Percentiles rank a stretch among this genome's conserved stretches.
Evolutionary conservation across 148 eudicot genomes (phyloP).

Genomic region (Vaccinium vitisidaea): DNA sequence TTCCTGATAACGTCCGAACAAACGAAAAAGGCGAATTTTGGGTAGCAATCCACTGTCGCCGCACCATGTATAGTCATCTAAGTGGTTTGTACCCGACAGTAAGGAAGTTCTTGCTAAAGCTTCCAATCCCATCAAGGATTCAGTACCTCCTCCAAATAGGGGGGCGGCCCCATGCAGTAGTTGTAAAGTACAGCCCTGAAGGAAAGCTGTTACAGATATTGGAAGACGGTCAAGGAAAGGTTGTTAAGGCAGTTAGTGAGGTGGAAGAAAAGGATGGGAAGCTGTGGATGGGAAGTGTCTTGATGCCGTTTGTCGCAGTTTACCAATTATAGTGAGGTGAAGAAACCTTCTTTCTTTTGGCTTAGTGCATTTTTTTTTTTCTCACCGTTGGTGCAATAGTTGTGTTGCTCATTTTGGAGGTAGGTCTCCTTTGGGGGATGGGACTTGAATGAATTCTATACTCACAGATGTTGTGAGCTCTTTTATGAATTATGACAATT

Average conservation of each 20-base stretch:
- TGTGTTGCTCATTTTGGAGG: slow-evolving; percentile 1
- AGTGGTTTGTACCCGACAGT: slow-evolving; percentile 43
- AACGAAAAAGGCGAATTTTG: slow-evolving; percentile 77
- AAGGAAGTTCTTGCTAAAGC: slow-evolving; percentile 52
- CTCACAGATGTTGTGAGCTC: background rate
- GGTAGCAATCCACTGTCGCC: slow-evolving; percentile 84
- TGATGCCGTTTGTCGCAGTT: slow-evolving; percentile 77
- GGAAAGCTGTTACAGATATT: slow-evolving; percentile 63
- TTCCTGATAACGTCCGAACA: slow-evolving; percentile 77
- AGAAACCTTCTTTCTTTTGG: background rate
- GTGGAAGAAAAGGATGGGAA: slow-evolving; percentile 89
- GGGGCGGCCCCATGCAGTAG: slow-evolving; percentile 53
- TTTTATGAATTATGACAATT: background rate
- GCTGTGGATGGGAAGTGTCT: slow-evolving; percentile 90
- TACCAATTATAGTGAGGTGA: slow-evolving; percentile 41
- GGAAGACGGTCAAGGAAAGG: slow-evolving; percentile 81
- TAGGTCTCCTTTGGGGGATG: background rate
- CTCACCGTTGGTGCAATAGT: background rate
- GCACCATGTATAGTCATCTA: slow-evolving; percentile 37
- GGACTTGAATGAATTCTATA: background rate
- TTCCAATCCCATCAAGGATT: slow-evolving; percentile 61
- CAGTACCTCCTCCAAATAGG: slow-evolving; percentile 58
- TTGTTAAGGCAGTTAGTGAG: slow-evolving; percentile 81
- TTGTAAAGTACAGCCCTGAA: slow-evolving; percentile 67
- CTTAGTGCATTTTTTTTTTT: background rate